Conservation (phyloP, 345 rosid genomes). For the Lepidium aucheri region DNA sequence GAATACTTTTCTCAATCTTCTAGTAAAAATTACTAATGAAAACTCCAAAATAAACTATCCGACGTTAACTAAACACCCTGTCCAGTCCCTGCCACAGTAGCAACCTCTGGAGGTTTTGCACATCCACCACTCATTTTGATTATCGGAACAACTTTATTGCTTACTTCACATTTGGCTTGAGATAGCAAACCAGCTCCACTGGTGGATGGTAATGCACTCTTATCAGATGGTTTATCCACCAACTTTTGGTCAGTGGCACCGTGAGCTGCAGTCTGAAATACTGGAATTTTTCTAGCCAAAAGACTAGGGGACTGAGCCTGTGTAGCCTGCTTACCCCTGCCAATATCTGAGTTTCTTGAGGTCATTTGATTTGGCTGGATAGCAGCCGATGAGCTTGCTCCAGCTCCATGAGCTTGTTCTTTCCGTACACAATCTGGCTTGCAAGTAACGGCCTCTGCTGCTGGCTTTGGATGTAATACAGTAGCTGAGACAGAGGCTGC, state of each 20-base stretch:
- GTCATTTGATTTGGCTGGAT: conserved; percentile 17
- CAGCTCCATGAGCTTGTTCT: conserved; percentile 22
- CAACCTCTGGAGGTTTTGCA: conserved; percentile 17
- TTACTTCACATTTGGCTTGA: conserved; percentile 18
- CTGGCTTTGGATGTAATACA: conserved; percentile 25
- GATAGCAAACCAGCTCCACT: conserved; percentile 2
- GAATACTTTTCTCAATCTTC: neutral
- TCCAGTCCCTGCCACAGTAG: conserved; percentile 19
- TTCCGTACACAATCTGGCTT: conserved; percentile 17
- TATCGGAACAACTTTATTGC: neutral
- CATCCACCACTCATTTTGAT: conserved; percentile 5
- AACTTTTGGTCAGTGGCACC: neutral
- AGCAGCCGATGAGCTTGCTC: conserved; percentile 3
- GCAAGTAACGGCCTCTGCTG: conserved; percentile 20
- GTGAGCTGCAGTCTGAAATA: conserved; percentile 10
- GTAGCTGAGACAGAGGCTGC: conserved; percentile 14
- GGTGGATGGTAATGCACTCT: conserved; percentile 1
- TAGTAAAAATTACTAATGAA: conserved; percentile 10
- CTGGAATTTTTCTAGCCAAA: conserved; percentile 7
- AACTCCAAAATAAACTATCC: neutral
- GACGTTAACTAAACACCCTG: conserved; percentile 20
- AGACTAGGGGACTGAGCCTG: conserved; percentile 15
- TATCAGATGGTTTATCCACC: conserved; percentile 21
- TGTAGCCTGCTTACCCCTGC: conserved; percentile 14
- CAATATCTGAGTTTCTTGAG: conserved; percentile 18